Evolutionary conservation across 1,139 yeast genomes (phyloP), one percentile per base, ranked within the genome.

Genomic region (Pichia sorboxylosa): DNA sequence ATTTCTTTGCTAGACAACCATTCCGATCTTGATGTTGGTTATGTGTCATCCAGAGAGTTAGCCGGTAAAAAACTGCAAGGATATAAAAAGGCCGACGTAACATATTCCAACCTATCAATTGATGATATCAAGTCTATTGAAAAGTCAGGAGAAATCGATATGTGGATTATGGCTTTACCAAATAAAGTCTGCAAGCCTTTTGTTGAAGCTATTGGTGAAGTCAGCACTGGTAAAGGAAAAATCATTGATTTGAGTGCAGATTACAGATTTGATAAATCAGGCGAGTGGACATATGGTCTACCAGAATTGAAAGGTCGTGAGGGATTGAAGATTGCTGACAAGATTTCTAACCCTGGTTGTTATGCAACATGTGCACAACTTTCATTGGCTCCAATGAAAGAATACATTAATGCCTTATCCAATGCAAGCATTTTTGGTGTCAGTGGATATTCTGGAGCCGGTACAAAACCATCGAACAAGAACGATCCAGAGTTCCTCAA

Each of bases 91-190:
- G 66, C 69, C 34, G 73, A 81, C 38, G 72, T 90, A 37, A 68
- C 69, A 33, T 90, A 90, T 59, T 83, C 83, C 42, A 90, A 87
- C 57, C 66, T 90, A 46, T 90, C 80, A 53, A 70, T 77, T 30
- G 95, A 85, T 52, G 97, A 90, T 49, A 80, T 90, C 43, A 73
- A 73, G 51, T 61, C 66, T 43, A 63, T 90, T 42, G 98, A 87
- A 58, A 69, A 73, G 45, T 64, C 73, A 28, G 73, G 76, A 29
- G 83, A 73, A 34, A 83, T 90, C 35, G 98, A 92, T 50, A 78
- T 87, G 37, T 90, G 99, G 98, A 94, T 92, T 24, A 90, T 92
- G 98, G 98, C 98, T 2, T 69, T 92, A 49, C 98, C 99, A 42
- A 90, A 90, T 54, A 96, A 96, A 34, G 96, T 90, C 29, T 90